A percentile compares a stretch with the other conserved stretches of the same genome.
Conservation (phyloP, 345 rosid species). For the Salix dunnii region DNA sequence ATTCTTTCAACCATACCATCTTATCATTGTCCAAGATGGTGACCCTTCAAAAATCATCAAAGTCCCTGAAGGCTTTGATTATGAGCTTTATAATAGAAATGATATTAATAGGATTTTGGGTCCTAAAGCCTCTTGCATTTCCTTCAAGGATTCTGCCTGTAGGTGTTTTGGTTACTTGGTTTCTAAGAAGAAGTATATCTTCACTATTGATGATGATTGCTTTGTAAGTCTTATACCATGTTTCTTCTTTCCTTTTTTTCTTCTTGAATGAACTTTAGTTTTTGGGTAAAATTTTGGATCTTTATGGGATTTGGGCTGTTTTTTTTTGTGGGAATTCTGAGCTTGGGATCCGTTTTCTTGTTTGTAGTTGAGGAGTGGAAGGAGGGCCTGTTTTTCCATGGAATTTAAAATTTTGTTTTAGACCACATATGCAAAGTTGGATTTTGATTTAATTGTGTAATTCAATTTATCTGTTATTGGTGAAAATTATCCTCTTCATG, state of each 20-base stretch:
- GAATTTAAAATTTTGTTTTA: too few species aligned
- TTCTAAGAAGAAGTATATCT: constrained; percentile 81
- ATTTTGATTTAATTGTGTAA: too few species aligned
- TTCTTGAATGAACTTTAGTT: background rate
- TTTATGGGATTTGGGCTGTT: too few species aligned
- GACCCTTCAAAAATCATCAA: constrained; percentile 62
- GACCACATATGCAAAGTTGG: too few species aligned
- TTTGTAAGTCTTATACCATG: constrained; percentile 50
- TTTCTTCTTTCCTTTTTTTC: background rate
- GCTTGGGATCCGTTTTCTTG: constrained; percentile 2
- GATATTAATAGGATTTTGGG: constrained; percentile 76
- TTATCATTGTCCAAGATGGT: constrained; percentile 86
- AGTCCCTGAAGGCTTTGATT: constrained; percentile 75
- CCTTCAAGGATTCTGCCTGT: constrained; percentile 70
- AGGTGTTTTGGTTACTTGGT: constrained; percentile 79
- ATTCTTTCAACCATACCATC: constrained; percentile 66
- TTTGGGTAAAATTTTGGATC: constrained; percentile 12
- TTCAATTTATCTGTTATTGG: too few species aligned
- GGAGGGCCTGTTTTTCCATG: too few species aligned
- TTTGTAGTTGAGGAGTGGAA: too few species aligned
- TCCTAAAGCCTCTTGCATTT: constrained; percentile 75
- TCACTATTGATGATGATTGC: constrained; percentile 89
- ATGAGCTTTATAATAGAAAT: constrained; percentile 77
- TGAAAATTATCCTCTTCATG: too few species aligned
- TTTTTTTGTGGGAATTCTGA: too few species aligned